phyloP scores from a whole-genome alignment of 495 filamentous ascomycete genomes.

The Penicillium odoratum region DNA sequence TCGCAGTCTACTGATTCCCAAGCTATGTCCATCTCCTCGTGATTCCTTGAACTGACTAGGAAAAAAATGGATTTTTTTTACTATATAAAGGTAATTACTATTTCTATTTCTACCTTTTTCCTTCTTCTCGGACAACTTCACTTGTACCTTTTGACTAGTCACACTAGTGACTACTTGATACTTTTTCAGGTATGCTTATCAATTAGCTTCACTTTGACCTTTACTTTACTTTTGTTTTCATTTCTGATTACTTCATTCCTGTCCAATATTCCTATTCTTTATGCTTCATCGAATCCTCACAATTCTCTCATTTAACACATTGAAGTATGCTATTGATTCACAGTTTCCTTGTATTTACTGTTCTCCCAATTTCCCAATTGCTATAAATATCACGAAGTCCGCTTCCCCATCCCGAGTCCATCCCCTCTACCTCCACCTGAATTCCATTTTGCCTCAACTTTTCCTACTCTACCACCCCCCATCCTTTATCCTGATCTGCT shows the following conservation, averaged over 20 bases:
- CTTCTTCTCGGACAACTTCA: not conserved
- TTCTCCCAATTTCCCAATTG: not conserved
- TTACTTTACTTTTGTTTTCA: not conserved
- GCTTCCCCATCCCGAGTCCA: not conserved
- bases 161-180: not conserved
- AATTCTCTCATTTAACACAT: not conserved
- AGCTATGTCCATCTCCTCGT: not conserved
- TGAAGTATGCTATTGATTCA: not conserved
- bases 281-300: not conserved
- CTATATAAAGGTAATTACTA: not conserved
- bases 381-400: not conserved
- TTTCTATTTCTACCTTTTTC: not conserved
- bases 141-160: no score
- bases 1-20: not conserved
- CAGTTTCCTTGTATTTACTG: not conserved
- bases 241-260: no score
- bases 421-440: not conserved
- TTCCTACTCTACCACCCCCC: not conserved
- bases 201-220: not conserved
- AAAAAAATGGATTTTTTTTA: not conserved
- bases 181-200: not conserved
- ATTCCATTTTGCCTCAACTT: not conserved
- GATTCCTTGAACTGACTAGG: not conserved
- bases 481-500: not conserved
- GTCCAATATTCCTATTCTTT: no score